Evolutionary conservation across 495 filamentous ascomycete genomes (phyloP).

Genomic region (Neurospora sp.): DNA sequence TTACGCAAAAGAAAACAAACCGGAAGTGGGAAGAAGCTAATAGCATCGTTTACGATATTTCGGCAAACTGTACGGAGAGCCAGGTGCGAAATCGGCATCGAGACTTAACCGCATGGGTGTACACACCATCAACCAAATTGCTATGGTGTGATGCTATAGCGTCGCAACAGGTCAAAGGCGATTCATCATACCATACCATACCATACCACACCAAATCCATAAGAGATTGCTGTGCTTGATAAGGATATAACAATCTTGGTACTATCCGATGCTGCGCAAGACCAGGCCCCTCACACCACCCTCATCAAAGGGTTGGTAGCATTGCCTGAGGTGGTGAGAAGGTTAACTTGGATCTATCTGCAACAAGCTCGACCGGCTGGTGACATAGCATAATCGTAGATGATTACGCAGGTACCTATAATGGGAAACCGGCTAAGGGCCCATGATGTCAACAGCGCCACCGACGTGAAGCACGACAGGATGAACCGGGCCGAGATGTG

Average conservation of each 20-base stretch:
- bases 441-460: background rate
- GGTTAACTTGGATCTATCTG: background rate
- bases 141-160: conserved; percentile 1
- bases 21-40: conserved; percentile 7
- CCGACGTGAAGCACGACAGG: background rate
- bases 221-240: background rate
- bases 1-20: conserved; percentile 5
- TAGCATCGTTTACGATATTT: background rate
- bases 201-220: background rate
- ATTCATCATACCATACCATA: background rate
- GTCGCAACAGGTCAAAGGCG: background rate
- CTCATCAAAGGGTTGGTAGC: background rate
- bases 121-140: background rate
- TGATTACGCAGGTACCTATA: background rate
- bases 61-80: background rate
- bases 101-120: background rate
- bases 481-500: background rate
- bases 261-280: background rate
- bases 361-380: background rate
- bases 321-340: background rate
- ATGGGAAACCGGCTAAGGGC: background rate
- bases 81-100: conserved; percentile 1
- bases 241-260: background rate
- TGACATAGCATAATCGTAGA: background rate
- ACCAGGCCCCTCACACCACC: background rate